Evolutionary conservation across 1,284 basidiomycete genomes (phyloP).

Genomic region (Inonotus hispidus): DNA sequence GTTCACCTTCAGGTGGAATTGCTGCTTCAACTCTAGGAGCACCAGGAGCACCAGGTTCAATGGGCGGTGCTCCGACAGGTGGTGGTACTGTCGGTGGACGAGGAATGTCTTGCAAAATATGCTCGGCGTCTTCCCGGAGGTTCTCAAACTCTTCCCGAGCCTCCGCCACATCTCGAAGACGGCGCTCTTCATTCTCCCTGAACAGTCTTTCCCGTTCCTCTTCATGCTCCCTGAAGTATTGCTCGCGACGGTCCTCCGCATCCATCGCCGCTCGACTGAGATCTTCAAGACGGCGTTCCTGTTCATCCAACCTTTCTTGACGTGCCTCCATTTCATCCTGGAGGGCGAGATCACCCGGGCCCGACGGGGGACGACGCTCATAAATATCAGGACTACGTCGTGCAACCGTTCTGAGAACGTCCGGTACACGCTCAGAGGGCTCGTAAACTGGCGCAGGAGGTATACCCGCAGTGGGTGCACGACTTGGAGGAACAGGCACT

Average conservation of each 20-base stretch:
- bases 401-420: neutral
- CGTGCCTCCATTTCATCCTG: slow-evolving; percentile 48
- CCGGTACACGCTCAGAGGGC: slow-evolving; percentile 3
- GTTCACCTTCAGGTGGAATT: neutral
- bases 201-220: slow-evolving; percentile 59
- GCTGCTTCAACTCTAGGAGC: neutral
- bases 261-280: slow-evolving; percentile 44
- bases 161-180: slow-evolving; percentile 47
- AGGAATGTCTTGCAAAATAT: slow-evolving; percentile 32
- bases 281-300: slow-evolving; percentile 43
- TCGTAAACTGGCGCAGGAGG: neutral
- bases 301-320: slow-evolving; percentile 48
- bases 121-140: slow-evolving; percentile 39
- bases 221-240: slow-evolving; percentile 56
- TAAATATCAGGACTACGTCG: neutral
- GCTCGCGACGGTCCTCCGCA: slow-evolving; percentile 56
- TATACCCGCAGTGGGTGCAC: neutral
- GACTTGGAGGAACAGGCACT: neutral
- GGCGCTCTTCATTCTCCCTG: slow-evolving; percentile 48
- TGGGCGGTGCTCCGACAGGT: neutral
- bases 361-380: slow-evolving; percentile 22
- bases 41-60: neutral
- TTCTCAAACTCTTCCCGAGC: slow-evolving; percentile 41
- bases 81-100: slow-evolving; percentile 4
- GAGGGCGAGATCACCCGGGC: slow-evolving; percentile 33